Base-by-base conservation (phyloP, 192 early-diverging fungal species). In the Coemansia sp. region DNA sequence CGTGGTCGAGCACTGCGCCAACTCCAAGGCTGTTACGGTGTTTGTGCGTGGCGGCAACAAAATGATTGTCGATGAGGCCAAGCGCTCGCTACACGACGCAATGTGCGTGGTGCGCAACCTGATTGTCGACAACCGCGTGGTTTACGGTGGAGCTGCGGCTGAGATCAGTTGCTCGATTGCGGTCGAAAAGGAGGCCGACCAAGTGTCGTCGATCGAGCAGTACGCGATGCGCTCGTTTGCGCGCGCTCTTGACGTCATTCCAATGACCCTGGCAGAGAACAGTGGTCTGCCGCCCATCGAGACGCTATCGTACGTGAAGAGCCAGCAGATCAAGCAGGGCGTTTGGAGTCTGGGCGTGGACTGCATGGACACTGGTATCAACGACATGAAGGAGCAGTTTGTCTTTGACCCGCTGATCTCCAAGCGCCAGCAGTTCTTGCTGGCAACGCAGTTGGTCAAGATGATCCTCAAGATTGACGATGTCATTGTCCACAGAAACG, bases 151-250 rank as follows among this genome's bases (percentile, higher is more conserved):
- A 55, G 98, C 97, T 42, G 94, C 98, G 39, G 97, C 98, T 51
- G 98, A 99, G 84, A 95, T 99, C 70, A 87, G 91, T 70, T 93
- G 92, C 79, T 93, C 96, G n/a, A 84, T 99, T 44, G 96, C 95
- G 37, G 92, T 99, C 9, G 89, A 92, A 37, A 89, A 90, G 68
- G 95, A 90, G 55, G 97, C 97, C 23, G 97, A 97, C 85, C 66
- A 87, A 72, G 90, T 93, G 44, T 94, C 93, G 21, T 81, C 88
- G 12, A 93, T 98, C 63, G 97, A 99, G 86, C 98, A 99, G 85
- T 99, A 99, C 70, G 98, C 98, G n/a, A 97, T 98, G 93, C 90
- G 98, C 71, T 92, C 91, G n/a, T 99, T 98, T 82, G 93, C 97
- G 9, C 85, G 90, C 75, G 98, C 98, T 12, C 88, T 99, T 36